Base-by-base conservation (phyloP, 1,284 basidiomycete genomes). In the Apiotrichum sp. region DNA sequence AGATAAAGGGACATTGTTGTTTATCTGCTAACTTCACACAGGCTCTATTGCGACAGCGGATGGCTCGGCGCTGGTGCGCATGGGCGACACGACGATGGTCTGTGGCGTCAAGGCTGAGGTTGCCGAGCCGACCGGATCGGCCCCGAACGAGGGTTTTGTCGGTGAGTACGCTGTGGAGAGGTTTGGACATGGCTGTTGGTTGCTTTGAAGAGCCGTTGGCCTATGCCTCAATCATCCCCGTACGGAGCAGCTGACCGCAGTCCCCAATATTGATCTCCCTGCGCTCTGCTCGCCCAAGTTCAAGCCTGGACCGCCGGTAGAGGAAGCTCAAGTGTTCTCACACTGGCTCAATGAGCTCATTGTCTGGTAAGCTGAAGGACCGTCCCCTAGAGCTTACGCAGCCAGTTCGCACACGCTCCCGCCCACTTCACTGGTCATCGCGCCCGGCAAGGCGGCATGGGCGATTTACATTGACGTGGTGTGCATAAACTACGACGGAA, bases 401-500 rank as follows among this genome's bases (percentile, higher is more conserved):
- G 5, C 13, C 63, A 93, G 90, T 31, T 86, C 89, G 4, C 80
- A 80, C 22, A 75, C 86, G 4, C 61, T 98, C 0, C 78, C 87
- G 0, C 80, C 85, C 1, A 72, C 80, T 0, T 83, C 85, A 0
- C 81, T 98, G 1, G 86, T 86, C 67, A 96, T 98, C 52, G 80
- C 87, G 16, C 82, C 84, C 0, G 85, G 84, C 3, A 88, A 87
- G 72, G 81, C 89, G 0, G 92, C 81, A 0, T 98, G 93, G 92
- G 86, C 87, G 31, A 79, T 98, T 14, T 97, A 97, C 73, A 81
- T 98, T 62, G 95, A 98, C 63, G 84, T 91, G 34, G 89, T 87
- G 4, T 97, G 93, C 74, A 88, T 98, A 66, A 97, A 95, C 77
- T 95, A 93, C 67, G 93, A 98, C 72, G 95, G 95, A 8, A 97